Conservation (phyloP, 192 early-diverging fungal genomes). For the Coemansia sp. region DNA sequence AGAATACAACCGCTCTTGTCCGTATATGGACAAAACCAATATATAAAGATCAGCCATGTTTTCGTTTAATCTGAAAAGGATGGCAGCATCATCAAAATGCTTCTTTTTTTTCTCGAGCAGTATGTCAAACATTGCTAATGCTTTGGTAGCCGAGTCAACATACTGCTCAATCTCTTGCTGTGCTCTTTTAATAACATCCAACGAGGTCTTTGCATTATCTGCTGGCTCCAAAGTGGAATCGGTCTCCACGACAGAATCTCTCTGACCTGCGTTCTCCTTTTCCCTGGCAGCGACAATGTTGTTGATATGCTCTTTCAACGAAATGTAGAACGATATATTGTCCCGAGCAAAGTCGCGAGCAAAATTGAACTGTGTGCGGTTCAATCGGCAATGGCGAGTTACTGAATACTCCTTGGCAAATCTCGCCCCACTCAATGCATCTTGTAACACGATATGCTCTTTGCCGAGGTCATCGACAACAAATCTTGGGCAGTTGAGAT, state of each 20-base stretch:
- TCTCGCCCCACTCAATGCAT: neutral
- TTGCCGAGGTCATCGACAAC: constrained; percentile 23
- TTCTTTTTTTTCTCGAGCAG: constrained; percentile 44
- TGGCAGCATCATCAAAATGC: constrained; percentile 12
- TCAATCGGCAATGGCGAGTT: constrained; percentile 43
- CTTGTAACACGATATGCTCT: constrained; percentile 38
- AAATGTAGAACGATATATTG: constrained; percentile 34
- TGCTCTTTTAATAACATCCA: constrained; percentile 9
- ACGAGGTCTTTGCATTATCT: neutral
- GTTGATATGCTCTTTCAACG: constrained; percentile 13
- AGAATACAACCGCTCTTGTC: constrained; percentile 10
- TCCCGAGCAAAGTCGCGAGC: constrained; percentile 42
- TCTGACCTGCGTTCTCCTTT: neutral
- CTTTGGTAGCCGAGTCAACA: constrained; percentile 26
- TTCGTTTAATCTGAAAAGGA: constrained; percentile 24
- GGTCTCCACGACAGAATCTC: neutral
- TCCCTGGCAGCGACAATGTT: neutral
- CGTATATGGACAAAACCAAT: constrained; percentile 30
- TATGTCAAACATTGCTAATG: constrained; percentile 19
- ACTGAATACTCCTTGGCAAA: constrained; percentile 18
- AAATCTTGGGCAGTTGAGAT: constrained; percentile 42
- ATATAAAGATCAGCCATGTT: constrained; percentile 39
- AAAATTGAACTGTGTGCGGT: constrained; percentile 35
- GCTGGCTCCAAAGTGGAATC: neutral
- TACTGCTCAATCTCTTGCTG: constrained; percentile 14